Conservation (phyloP, 2,329 filamentous ascomycete species). For the Aspergillus awamori region DNA sequence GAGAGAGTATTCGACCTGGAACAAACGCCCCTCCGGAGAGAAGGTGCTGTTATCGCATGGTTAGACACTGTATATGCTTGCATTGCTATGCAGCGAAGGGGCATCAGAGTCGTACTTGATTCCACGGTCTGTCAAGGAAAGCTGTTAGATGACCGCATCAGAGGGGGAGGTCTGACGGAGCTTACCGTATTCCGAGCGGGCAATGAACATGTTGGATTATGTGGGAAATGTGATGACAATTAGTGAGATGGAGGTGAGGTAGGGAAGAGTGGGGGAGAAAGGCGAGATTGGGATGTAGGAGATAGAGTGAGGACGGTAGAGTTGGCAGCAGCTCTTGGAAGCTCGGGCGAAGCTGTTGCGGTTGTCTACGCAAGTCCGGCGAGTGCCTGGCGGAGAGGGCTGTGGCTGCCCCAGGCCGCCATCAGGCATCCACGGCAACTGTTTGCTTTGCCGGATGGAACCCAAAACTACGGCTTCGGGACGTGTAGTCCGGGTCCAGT, state of each 20-base stretch:
- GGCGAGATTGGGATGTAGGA: conserved; percentile 11
- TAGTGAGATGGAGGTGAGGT: not conserved
- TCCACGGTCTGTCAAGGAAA: conserved; percentile 72
- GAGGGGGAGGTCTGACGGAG: conserved; percentile 31
- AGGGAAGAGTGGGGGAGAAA: not conserved
- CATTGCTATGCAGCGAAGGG: conserved; percentile 12
- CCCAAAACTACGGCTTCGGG: conserved; percentile 5
- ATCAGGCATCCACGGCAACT: conserved; percentile 17
- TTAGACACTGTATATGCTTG: conserved; percentile 24
- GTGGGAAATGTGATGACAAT: conserved; percentile 13
- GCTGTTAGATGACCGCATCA: conserved; percentile 40
- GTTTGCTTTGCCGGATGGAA: conserved; percentile 2
- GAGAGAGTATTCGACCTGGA: conserved; percentile 99
- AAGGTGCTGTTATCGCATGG: conserved; percentile 72
- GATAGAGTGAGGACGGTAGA: conserved; percentile 4
- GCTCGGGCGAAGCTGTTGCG: conserved; percentile 34
- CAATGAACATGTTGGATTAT: conserved; percentile 89
- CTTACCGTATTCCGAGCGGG: conserved; percentile 99
- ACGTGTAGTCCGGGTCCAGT: not conserved
- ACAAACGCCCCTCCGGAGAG: conserved; percentile 98
- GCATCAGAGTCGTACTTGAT: conserved; percentile 72
- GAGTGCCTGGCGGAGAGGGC: conserved; percentile 35
- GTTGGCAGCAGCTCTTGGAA: conserved; percentile 27
- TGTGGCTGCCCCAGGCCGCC: conserved; percentile 25
- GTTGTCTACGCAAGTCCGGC: conserved; percentile 40